phyloP scores from a whole-genome alignment of 1,139 yeast species.

The Kurtzmaniella quercitrusa region DNA sequence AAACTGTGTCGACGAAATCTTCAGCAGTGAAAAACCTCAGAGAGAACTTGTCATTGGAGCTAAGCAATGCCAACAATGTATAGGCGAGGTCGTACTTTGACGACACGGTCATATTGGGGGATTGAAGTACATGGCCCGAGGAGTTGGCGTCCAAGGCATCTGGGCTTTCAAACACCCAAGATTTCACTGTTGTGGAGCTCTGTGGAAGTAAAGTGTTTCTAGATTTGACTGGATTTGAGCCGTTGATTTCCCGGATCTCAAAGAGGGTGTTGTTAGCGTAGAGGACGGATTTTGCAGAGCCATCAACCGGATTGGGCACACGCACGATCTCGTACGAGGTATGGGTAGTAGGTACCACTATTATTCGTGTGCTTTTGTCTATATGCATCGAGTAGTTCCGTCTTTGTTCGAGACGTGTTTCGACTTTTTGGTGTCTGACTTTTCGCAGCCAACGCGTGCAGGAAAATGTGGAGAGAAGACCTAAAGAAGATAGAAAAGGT shows the following conservation, averaged over 20 bases:
- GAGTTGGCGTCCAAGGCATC: not conserved
- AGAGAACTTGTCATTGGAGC: slow-evolving; percentile 20
- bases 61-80: slow-evolving; percentile 36
- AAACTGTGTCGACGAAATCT: slow-evolving; percentile 44
- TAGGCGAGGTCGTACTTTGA: slow-evolving; percentile 41
- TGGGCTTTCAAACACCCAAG: slow-evolving; percentile 30
- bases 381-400: slow-evolving; percentile 10
- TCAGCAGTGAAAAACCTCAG: slow-evolving; percentile 42
- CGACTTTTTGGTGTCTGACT: not conserved
- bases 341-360: slow-evolving; percentile 17
- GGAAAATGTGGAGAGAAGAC: not conserved
- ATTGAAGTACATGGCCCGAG: slow-evolving; percentile 26
- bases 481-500: not conserved
- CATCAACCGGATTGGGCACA: slow-evolving; percentile 21
- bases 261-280: slow-evolving; percentile 17
- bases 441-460: slow-evolving; percentile 3
- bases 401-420: not conserved
- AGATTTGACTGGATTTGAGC: slow-evolving; percentile 18
- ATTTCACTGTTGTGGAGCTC: slow-evolving; percentile 29
- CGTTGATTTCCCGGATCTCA: slow-evolving; percentile 32
- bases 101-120: slow-evolving; percentile 37
- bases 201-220: slow-evolving; percentile 13
- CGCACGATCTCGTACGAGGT: slow-evolving; percentile 16
- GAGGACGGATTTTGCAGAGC: slow-evolving; percentile 16
- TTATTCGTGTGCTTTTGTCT: slow-evolving; percentile 14